Conservation (phyloP, 495 filamentous ascomycete species). For the Oidiodendron maius region DNA sequence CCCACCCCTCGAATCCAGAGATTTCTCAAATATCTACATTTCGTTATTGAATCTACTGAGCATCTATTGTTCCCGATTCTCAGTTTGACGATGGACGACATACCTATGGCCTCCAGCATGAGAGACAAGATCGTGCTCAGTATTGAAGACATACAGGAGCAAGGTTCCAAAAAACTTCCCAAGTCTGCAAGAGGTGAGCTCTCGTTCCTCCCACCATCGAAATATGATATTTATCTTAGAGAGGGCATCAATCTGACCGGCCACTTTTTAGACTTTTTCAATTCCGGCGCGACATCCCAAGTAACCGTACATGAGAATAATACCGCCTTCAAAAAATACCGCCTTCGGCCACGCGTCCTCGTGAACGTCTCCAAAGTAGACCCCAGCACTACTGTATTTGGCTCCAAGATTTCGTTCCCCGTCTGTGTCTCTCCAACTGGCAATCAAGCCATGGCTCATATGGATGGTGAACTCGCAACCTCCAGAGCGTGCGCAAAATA, state of each 20-base stretch:
- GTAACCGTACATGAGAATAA: constrained; percentile 32
- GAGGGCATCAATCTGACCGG: not conserved
- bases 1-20: too few relatives aligned
- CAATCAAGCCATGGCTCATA: constrained; percentile 50
- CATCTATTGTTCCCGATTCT: too few relatives aligned
- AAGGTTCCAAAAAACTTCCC: constrained; percentile 23
- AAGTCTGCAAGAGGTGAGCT: constrained; percentile 23
- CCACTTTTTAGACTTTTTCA: constrained; percentile 35
- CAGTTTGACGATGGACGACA: constrained; percentile 2
- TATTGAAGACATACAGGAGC: constrained; percentile 25
- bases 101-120: not conserved
- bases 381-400: constrained; percentile 55
- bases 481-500: constrained; percentile 44
- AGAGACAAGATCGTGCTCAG: constrained; percentile 15
- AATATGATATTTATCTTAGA: not conserved
- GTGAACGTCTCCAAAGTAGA: constrained; percentile 54
- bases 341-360: constrained; percentile 67
- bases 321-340: constrained; percentile 32
- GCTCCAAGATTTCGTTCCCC: constrained; percentile 46
- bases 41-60: too few relatives aligned
- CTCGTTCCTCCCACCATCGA: too few relatives aligned
- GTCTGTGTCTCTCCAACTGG: constrained; percentile 53
- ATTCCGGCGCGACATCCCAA: constrained; percentile 40
- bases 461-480: constrained; percentile 46
- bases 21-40: too few relatives aligned